Conservation (phyloP, 148 eudicot genomes). For the Rhododendron molle region DNA sequence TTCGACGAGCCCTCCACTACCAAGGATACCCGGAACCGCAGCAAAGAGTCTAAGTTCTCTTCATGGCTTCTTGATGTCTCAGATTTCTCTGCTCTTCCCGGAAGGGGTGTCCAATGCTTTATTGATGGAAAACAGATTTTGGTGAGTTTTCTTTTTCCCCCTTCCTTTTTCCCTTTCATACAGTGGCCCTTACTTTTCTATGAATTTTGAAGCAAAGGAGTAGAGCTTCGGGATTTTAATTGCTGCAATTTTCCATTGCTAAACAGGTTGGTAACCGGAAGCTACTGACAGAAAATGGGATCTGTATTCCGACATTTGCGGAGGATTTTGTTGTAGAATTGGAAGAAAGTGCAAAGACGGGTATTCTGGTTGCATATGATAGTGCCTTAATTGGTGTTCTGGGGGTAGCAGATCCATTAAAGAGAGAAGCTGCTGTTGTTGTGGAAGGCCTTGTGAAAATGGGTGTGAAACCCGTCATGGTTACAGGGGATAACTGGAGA, state of each 20-base stretch:
- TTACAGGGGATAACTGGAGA: slow-evolving; percentile 96
- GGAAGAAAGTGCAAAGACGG: slow-evolving; percentile 89
- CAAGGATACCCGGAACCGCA: slow-evolving; percentile 32
- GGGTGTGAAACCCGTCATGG: slow-evolving; percentile 91
- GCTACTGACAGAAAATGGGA: slow-evolving; percentile 63
- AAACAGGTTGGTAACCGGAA: slow-evolving; percentile 87
- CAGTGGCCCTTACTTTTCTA: neutral
- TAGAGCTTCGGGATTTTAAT: slow-evolving; percentile 1
- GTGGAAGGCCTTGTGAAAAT: slow-evolving; percentile 86
- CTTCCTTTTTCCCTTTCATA: neutral
- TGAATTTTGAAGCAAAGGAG: neutral
- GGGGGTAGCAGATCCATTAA: slow-evolving; percentile 91
- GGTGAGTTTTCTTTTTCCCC: slow-evolving; percentile 40
- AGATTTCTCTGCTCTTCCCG: slow-evolving; percentile 81
- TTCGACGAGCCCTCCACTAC: slow-evolving; percentile 60
- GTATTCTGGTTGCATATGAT: slow-evolving; percentile 72
- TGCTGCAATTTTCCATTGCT: neutral
- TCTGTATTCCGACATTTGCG: slow-evolving; percentile 40
- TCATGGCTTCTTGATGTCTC: slow-evolving; percentile 85
- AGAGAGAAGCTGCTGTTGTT: slow-evolving; percentile 97
- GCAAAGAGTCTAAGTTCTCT: slow-evolving; percentile 36
- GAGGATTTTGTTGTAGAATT: slow-evolving; percentile 68
- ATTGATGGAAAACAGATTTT: slow-evolving; percentile 55
- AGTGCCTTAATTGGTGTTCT: slow-evolving; percentile 62
- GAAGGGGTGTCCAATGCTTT: slow-evolving; percentile 74